Base-by-base conservation (phyloP, 2,329 filamentous ascomycete species). In the Aspergillus sergii region DNA sequence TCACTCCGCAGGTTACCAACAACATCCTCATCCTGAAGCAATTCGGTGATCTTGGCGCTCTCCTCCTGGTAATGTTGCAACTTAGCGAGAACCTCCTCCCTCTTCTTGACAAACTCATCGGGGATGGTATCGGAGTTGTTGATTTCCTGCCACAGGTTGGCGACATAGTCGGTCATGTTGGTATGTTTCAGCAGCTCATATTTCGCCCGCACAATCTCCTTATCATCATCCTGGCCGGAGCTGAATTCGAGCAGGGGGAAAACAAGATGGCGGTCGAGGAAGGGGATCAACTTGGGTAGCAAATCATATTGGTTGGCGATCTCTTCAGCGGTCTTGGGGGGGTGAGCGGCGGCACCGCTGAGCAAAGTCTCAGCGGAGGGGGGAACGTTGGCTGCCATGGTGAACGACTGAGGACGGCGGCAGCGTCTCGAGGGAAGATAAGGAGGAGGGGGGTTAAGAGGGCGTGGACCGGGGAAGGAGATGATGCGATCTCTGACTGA, bases 131-230 rank as follows among this genome's bases (percentile, higher is more conserved):
- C 85, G 68, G 93, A 87, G 72, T 89, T 86, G 83, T 98, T 89
- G 70, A 99, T 88, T 75, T 97, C 91, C 78, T 91, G 91, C 85
- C 96, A 93, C 70, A 99, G 84, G 75, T 90, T 91, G 75, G 94
- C 94, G 60, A 98, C 92, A 79, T 96, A 99, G 81, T 99, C 95
- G 74, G 91, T 95, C 95, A 99, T 99, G 85, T 98, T 97, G 75
- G 95, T 98, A 79, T 93, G 90, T 84, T 96, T 94, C 71, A 99
- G 88, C 63, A 99, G 89, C 82, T 94, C 90, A 80, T 94, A 97
- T 81, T 97, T 97, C 73, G 93, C 89, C 77, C 91, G 88, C 67
- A 90, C 90, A 73, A 96, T 89, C 78, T 94, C 89, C 73, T 85
- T 86, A 71, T 88, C 87, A 75, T 93, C 91, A 78, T 93, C 89